These are phyloP conservation scores for Kluyveromyces nonfermentans DNA, from an alignment of 805 yeast genomes.

Conservation along the genomic window DNA sequence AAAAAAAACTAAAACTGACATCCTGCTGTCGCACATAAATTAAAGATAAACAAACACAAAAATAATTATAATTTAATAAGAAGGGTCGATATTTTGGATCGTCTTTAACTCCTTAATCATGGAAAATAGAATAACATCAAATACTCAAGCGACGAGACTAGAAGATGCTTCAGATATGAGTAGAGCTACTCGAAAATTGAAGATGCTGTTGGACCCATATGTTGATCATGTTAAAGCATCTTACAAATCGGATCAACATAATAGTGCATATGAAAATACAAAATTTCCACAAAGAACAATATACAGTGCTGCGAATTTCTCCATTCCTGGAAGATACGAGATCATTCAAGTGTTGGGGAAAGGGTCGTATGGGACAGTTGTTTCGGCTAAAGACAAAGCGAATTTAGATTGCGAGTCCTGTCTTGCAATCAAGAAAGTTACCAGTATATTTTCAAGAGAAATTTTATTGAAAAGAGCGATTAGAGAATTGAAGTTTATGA, in stretches of 20 bases:
- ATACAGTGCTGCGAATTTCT: conserved; percentile 49
- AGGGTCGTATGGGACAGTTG: conserved; percentile 83
- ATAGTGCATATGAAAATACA: conserved; percentile 13
- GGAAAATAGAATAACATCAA: background rate
- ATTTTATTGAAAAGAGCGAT: conserved; percentile 69
- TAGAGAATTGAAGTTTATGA: conserved; percentile 74
- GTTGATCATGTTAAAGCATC: conserved; percentile 11
- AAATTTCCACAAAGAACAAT: conserved; percentile 20
- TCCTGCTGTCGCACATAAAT: background rate
- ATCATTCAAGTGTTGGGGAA: conserved; percentile 57
- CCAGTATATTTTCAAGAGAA: conserved; percentile 56
- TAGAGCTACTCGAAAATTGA: background rate
- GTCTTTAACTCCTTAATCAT: background rate
- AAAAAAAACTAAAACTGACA: background rate
- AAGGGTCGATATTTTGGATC: background rate
- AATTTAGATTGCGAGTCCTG: conserved; percentile 18
- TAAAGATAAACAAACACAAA: background rate
- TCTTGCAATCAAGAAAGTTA: conserved; percentile 76
- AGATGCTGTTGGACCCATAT: conserved; percentile 2
- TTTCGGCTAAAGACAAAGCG: conserved; percentile 46
- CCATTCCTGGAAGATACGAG: conserved; percentile 51
- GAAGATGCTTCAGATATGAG: background rate
- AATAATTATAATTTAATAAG: too few relatives aligned
- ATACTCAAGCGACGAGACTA: background rate
- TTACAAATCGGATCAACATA: conserved; percentile 8